Evolutionary conservation across 495 filamentous ascomycete genomes (phyloP).

Genomic region (Jackrogersella multiformis): DNA sequence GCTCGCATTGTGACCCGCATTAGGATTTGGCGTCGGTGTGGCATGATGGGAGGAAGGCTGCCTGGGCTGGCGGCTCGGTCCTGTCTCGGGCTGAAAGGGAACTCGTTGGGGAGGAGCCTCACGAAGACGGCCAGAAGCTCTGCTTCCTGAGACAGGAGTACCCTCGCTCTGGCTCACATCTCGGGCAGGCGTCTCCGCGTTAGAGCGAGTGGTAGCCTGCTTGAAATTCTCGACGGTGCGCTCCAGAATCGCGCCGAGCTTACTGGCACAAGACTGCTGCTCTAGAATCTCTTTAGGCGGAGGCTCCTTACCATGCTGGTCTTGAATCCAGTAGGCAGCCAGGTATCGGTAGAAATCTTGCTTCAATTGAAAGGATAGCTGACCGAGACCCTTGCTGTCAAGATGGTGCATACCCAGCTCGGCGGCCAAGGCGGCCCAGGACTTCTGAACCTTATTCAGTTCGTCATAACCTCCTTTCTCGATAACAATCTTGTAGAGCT

Average conservation of each 20-base stretch:
- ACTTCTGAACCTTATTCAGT: constrained; percentile 79
- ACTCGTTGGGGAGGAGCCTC: constrained; percentile 81
- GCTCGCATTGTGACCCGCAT: constrained; percentile 45
- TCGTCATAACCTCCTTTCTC: constrained; percentile 82
- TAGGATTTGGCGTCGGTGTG: constrained; percentile 45
- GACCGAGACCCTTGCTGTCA: constrained; percentile 69
- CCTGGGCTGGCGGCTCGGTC: constrained; percentile 66
- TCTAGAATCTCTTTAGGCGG: constrained; percentile 86
- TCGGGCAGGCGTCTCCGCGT: constrained; percentile 70
- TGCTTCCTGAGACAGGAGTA: constrained; percentile 64
- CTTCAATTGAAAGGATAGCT: constrained; percentile 79
- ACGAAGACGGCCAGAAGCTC: constrained; percentile 74
- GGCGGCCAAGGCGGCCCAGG: constrained; percentile 76
- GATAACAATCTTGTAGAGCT: constrained; percentile 74
- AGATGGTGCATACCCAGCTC: constrained; percentile 67
- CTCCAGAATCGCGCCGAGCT: constrained; percentile 77
- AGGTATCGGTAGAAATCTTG: constrained; percentile 85
- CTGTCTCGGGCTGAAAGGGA: constrained; percentile 82
- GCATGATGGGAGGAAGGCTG: constrained; percentile 61
- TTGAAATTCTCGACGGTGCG: constrained; percentile 78
- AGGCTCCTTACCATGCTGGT: constrained; percentile 74
- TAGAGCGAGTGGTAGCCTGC: constrained; percentile 56
- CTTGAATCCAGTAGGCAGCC: constrained; percentile 81
- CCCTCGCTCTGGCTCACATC: constrained; percentile 68
- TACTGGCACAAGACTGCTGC: constrained; percentile 58